Evolutionary conservation across 1,284 basidiomycete genomes (phyloP), one percentile per base, ranked within the genome.

Genomic region (Malassezia japonica): DNA sequence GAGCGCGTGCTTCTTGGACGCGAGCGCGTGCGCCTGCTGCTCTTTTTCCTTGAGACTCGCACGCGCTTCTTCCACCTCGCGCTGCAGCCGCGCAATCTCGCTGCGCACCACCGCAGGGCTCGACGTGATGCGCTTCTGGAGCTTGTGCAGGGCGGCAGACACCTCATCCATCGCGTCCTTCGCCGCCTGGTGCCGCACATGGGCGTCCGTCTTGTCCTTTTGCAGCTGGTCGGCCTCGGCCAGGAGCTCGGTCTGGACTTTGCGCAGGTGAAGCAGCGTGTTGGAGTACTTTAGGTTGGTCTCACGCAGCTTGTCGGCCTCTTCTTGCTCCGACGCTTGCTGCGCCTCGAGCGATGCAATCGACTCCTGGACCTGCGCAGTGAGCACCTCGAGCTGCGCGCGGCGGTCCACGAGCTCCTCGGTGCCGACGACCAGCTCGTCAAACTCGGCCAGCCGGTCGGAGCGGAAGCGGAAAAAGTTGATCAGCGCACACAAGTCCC

Each of bases 221-320:
- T 65, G 61, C 47, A 62, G 58, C 6, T 57, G 55, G 13, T 65
- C 62, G 24, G 60, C 50, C 48, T 62, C 58, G 21, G 57, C 55
- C 36, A 63, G 60, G 34, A 59, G 55, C 27, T 55, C 48, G 48
- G 56, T 55, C 29, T 63, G 65, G 50, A 62, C 56, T 42, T 61
- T 61, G 31, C 52, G 44, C 29, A 42, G 40, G 8, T 46, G 50
- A 13, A 65, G 39, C 23, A 91, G 78, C 60, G 82, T 82, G 35
- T 90, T 79, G 56, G 90, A 87, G 75, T 84, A 85, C 59, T 82
- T 81, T 8, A 87, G 83, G 59, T 85, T 88, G 67, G 86, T 83
- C 54, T 83, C 74, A 48, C 82, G 78, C 40, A 88, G 73, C 33
- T 77, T 75, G 48, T 82, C 80, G 8, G 84, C 73, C 64, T 87